Evolutionary conservation across 1,284 basidiomycete species (phyloP), one percentile per base, ranked within the genome.

Genomic region (Cryptococcus sp.): DNA sequence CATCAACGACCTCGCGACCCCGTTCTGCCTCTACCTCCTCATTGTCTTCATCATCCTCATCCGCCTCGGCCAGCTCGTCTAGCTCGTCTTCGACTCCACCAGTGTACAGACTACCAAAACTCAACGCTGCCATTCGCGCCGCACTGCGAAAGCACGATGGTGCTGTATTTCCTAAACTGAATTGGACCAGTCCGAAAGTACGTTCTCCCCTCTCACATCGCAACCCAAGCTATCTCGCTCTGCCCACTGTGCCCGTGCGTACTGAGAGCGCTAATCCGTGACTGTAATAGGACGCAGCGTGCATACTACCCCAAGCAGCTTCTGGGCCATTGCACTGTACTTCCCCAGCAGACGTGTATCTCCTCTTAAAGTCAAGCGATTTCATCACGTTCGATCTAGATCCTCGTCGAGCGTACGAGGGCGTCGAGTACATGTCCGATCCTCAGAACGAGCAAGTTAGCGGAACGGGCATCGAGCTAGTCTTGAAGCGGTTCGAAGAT

Each of bases 81-180:
- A 49, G 55, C 30, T 47, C 50, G 25, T 50, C 48, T 19, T 41
- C 47, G 55, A 58, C 48, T 49, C 78, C 67, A 16, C 75, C 75
- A 0, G 60, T 67, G 20, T 77, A 75, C 53, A 53, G 88, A 90
- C 76, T 77, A 4, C 90, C 91, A 0, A 86, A 87, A 55, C 79
- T 97, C 19, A 92, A 94, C 69, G 78, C 79, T 7, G 81, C 82
- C 60, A 94, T 98, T 62, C 81, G 90, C 49, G 72, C 80, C 8
- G 85, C 83, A n/a, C 81, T 98, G 15, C 68, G 78, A 25, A 79
- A 84, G 57, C 94, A 92, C 52, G 69, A 70, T 64, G 88, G 85
- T 2, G 87, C 89, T 3, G 88, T 96, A 8, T 98, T 99, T 70
- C 93, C 95, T 0, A 99, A 99, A 76, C 84, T 96, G 52, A 96